Base-by-base conservation (phyloP, 805 yeast genomes). In the Candida nitratophila region DNA sequence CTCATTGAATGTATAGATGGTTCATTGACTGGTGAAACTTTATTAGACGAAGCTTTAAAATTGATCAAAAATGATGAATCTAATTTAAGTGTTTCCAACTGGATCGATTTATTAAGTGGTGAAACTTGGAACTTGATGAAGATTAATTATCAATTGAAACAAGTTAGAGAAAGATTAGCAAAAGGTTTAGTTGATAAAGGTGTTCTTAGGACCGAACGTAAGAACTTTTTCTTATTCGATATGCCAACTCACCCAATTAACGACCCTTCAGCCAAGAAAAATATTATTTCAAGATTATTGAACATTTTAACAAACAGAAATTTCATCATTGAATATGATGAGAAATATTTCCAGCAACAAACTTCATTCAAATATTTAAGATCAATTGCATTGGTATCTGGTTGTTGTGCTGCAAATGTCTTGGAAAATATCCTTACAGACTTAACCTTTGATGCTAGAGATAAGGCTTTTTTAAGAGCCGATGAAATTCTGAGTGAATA, bases 241-340 rank as follows among this genome's bases (percentile, higher is more conserved):
- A 93, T 93, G 97, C 96, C 99, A 27, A 93, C 99, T 9, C 99
- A 95, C 65, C 99, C 99, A 8, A 78, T 93, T 14, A 83, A 90
- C 29, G 99, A 93, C 64, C 75, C 83, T 37, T 69, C 79, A 50
- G 81, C 95, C 41, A 93, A 93, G 65, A 95, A 87, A 52, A 80
- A 81, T 44, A 76, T 93, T 45, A 80, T 81, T 45, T 73, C 79
- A 47, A 77, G 97, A 55, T 78, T 88, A 24, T 68, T 89, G 49
- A 73, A 76, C 38, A 60, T 88, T 41, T 71, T 93, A 53, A 79
- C 87, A 8, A 71, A 83, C 31, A 80, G 96, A 65, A 85, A 83
- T 42, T 74, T 84, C 52, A 74, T 71, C 46, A 57, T 82, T 27
- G 70, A 67, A 37, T 69, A 68, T 51, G 70, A 79, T 32, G 74